phyloP scores from a whole-genome alignment of 1,284 basidiomycete genomes.

The Dichomitus squalens region DNA sequence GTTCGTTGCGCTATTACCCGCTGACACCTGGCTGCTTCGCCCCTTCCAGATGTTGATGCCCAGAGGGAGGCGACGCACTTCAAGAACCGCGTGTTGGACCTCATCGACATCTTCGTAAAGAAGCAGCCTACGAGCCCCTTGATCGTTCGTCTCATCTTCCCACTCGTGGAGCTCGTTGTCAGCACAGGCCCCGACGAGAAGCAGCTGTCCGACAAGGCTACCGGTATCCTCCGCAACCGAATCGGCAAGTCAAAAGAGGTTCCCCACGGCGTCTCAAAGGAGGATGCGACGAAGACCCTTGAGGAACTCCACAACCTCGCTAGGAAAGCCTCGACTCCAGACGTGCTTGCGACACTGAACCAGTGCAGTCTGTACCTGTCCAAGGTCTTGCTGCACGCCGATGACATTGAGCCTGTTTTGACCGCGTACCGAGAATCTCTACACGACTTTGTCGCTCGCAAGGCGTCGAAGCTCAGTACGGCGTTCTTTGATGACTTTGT shows the following conservation, averaged over 20 bases:
- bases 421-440: constrained; percentile 71
- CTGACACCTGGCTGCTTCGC: neutral
- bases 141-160: constrained; percentile 69
- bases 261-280: constrained; percentile 52
- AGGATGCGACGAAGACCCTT: constrained; percentile 52
- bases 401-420: constrained; percentile 47
- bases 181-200: constrained; percentile 73
- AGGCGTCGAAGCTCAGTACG: constrained; percentile 76
- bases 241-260: constrained; percentile 78
- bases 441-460: constrained; percentile 79
- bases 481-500: constrained; percentile 83
- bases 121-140: constrained; percentile 74
- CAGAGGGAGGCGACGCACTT: constrained; percentile 90
- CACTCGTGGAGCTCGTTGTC: constrained; percentile 76
- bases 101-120: constrained; percentile 83
- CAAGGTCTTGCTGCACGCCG: constrained; percentile 53
- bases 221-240: constrained; percentile 74
- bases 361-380: constrained; percentile 77
- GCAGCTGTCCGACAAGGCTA: constrained; percentile 86
- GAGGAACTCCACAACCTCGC: constrained; percentile 77
- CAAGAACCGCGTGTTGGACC: constrained; percentile 93
- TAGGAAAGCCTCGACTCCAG: constrained; percentile 64
- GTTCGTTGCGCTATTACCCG: neutral
- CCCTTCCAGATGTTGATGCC: constrained; percentile 54
- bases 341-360: constrained; percentile 66